Conservation (phyloP, 2,329 filamentous ascomycete genomes). For the Neopestalotiopsis clavispora region DNA sequence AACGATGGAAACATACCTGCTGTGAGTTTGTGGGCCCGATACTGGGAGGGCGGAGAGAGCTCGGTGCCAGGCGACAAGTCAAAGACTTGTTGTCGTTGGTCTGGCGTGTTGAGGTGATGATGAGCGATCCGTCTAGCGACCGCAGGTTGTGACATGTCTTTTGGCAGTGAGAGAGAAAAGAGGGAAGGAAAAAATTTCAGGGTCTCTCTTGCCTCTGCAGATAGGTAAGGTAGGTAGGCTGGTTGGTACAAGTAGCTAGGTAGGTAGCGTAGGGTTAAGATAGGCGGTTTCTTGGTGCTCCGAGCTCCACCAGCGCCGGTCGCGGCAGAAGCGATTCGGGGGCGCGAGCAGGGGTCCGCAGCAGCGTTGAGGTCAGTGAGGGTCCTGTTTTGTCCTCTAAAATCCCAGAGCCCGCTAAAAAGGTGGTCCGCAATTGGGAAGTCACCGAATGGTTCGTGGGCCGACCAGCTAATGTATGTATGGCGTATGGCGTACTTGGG, state of each 20-base stretch:
- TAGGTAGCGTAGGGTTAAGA: constrained; percentile 2
- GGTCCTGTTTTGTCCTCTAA: background rate
- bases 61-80: background rate
- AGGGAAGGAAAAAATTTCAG: background rate
- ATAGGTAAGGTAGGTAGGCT: background rate
- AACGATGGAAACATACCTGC: constrained; percentile 6
- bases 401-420: background rate
- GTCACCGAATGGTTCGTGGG: constrained; percentile 7
- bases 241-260: background rate
- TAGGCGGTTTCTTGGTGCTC: constrained; percentile 2
- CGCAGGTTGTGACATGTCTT: constrained; percentile 14
- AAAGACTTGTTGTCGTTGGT: background rate
- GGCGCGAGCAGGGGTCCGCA: constrained; percentile 3
- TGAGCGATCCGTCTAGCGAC: constrained; percentile 9
- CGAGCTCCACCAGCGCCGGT: constrained; percentile 14
- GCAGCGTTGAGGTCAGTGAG: constrained; percentile 16
- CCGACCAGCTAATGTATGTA: background rate
- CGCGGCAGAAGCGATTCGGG: constrained; percentile 1
- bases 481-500: background rate
- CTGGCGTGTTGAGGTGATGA: constrained; percentile 2
- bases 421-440: constrained; percentile 2
- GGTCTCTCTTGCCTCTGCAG: background rate
- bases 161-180: background rate
- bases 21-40: constrained; percentile 7
- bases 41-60: background rate